Evolutionary conservation across 345 rosid genomes (phyloP).

Genomic region (Laguncularia racemosa): DNA sequence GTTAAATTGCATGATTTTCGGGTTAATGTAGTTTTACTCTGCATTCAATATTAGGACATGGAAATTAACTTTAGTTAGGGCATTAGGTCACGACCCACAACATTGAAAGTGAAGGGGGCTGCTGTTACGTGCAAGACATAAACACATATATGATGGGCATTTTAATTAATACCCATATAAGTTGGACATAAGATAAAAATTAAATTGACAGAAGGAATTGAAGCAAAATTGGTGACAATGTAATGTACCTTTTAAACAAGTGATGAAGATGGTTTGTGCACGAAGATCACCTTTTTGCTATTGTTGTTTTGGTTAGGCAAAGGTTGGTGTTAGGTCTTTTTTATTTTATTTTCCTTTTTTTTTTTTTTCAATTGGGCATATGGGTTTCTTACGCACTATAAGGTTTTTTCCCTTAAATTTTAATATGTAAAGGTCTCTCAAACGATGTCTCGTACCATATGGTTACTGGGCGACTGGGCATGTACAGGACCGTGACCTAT

Average conservation of each 20-base stretch:
- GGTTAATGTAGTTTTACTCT: too few relatives aligned
- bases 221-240: constrained; percentile 10
- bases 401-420: too few relatives aligned
- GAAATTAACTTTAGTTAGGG: not conserved
- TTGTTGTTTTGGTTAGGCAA: constrained; percentile 14
- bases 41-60: too few relatives aligned
- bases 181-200: constrained; percentile 2
- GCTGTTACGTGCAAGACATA: constrained; percentile 6
- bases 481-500: too few relatives aligned
- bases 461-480: too few relatives aligned
- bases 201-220: constrained; percentile 1
- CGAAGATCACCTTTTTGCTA: constrained; percentile 22
- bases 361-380: too few relatives aligned
- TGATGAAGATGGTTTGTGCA: constrained; percentile 2
- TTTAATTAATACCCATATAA: not conserved
- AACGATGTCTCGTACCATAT: too few relatives aligned
- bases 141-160: not conserved
- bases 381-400: too few relatives aligned
- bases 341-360: not conserved
- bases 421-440: too few relatives aligned
- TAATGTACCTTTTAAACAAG: constrained; percentile 24
- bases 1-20: constrained; percentile 3
- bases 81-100: not conserved
- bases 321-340: not conserved
- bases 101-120: constrained; percentile 1